phyloP scores from a whole-genome alignment of 2,329 filamentous ascomycete genomes.

The Sporothrix inflata region DNA sequence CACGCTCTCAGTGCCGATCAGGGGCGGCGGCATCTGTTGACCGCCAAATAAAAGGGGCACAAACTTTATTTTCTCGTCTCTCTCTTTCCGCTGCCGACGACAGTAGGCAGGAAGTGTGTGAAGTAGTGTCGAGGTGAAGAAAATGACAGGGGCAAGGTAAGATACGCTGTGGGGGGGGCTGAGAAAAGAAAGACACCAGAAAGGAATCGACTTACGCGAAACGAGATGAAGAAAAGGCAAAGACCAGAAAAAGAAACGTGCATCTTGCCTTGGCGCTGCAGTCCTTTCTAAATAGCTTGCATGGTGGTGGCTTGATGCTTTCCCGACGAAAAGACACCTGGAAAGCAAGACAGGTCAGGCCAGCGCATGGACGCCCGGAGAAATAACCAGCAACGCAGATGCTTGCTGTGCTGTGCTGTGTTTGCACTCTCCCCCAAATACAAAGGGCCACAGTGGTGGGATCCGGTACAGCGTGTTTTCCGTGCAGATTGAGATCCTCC shows the following conservation, averaged over 20 bases:
- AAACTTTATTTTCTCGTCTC: conserved; percentile 10
- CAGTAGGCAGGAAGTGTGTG: background rate
- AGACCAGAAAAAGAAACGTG: background rate
- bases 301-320: background rate
- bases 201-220: too few relatives aligned
- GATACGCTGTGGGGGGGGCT: background rate
- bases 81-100: background rate
- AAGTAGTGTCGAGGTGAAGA: background rate
- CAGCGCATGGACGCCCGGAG: background rate
- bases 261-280: background rate
- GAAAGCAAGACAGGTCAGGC: background rate
- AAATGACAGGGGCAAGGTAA: background rate
- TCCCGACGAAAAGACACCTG: background rate
- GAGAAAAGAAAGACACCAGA: background rate
- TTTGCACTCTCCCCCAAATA: background rate
- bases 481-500: background rate
- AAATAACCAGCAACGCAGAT: background rate
- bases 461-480: background rate
- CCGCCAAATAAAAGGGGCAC: conserved; percentile 8
- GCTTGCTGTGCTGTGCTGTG: background rate
- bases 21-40: background rate
- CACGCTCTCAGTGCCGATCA: background rate
- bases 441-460: background rate
- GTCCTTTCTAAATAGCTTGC: conserved; percentile 6
- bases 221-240: background rate